These are phyloP conservation scores for Venturia pyrina DNA, from an alignment of 2,329 filamentous ascomycete genomes.

Conservation along the genomic window DNA sequence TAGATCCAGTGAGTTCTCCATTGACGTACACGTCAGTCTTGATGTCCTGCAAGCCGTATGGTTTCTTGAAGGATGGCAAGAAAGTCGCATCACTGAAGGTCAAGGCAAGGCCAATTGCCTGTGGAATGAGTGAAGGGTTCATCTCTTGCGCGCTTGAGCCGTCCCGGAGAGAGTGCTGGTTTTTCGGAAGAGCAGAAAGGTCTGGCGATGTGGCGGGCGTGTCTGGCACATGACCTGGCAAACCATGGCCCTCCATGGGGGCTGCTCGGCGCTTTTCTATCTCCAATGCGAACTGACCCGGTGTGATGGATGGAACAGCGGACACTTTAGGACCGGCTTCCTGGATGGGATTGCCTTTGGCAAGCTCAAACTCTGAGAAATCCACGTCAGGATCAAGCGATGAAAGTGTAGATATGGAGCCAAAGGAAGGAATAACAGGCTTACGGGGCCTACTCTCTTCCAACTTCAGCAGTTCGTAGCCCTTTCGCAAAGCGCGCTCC, in stretches of 20 bases:
- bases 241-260: background rate
- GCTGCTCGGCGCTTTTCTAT: background rate
- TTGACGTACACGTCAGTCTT: slow-evolving; percentile 41
- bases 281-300: background rate
- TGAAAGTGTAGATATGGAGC: background rate
- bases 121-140: slow-evolving; percentile 8
- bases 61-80: slow-evolving; percentile 16
- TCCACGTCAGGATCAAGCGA: background rate
- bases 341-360: background rate
- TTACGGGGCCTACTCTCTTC: background rate
- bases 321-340: background rate
- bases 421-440: background rate
- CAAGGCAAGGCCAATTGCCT: slow-evolving; percentile 15
- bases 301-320: background rate
- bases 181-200: background rate
- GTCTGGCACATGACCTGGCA: background rate
- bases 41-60: slow-evolving; percentile 21
- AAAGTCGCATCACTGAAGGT: slow-evolving; percentile 23
- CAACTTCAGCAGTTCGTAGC: background rate
- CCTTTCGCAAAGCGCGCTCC: background rate
- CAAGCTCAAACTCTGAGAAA: background rate
- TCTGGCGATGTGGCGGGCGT: background rate
- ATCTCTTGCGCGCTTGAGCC: background rate
- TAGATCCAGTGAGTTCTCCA: slow-evolving; percentile 27
- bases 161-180: background rate